A percentile compares a stretch with the other conserved stretches of the same genome.
Conservation (phyloP, 2,329 filamentous ascomycete species). For the Penicillium sp. region DNA sequence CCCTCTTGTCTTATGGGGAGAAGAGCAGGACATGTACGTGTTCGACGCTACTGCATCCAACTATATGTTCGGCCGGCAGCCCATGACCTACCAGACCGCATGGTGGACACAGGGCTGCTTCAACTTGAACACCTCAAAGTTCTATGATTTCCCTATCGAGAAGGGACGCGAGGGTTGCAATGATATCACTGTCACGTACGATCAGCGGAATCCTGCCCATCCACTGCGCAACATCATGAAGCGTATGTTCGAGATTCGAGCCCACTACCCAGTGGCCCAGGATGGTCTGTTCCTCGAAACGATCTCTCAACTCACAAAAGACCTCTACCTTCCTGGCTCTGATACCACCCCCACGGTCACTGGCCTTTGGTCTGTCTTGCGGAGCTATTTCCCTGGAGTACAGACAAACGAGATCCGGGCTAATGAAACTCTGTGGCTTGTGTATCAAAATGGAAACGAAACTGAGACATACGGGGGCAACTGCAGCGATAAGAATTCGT, state of each 20-base stretch:
- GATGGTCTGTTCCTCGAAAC: slow-evolving; percentile 56
- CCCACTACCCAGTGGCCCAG: slow-evolving; percentile 57
- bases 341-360: slow-evolving; percentile 52
- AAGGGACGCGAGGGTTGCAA: slow-evolving; percentile 53
- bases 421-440: slow-evolving; percentile 46
- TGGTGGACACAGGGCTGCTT: slow-evolving; percentile 66
- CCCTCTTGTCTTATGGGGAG: slow-evolving; percentile 59
- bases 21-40: slow-evolving; percentile 63
- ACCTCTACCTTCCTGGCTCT: slow-evolving; percentile 52
- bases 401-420: slow-evolving; percentile 46
- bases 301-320: slow-evolving; percentile 54
- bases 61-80: slow-evolving; percentile 62
- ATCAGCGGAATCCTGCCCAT: slow-evolving; percentile 61
- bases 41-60: slow-evolving; percentile 63
- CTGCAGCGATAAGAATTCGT: slow-evolving; percentile 34
- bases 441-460: slow-evolving; percentile 46
- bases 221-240: slow-evolving; percentile 61
- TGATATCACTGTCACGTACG: slow-evolving; percentile 55
- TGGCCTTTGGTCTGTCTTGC: slow-evolving; percentile 60
- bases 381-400: slow-evolving; percentile 46
- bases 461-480: slow-evolving; percentile 56
- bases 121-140: slow-evolving; percentile 53
- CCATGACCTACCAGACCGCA: slow-evolving; percentile 59
- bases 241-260: slow-evolving; percentile 58
- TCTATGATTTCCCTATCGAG: slow-evolving; percentile 57